These are phyloP conservation scores for Clonostachys sp. DNA, from an alignment of 2,329 filamentous ascomycete species.

Conservation along the genomic window DNA sequence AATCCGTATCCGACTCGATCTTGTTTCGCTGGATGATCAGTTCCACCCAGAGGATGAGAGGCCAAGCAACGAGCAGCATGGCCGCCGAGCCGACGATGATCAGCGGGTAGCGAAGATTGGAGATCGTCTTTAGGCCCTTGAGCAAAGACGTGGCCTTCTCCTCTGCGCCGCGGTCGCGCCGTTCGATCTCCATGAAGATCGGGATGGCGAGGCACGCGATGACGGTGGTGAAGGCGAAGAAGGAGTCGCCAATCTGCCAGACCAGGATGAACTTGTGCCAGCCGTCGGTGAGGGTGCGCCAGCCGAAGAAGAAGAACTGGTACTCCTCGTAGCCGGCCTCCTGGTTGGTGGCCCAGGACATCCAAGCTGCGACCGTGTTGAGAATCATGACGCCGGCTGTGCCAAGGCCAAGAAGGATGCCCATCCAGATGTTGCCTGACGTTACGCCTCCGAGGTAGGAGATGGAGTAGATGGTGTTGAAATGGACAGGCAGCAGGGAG, in stretches of 20 bases:
- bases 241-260: conserved; percentile 8
- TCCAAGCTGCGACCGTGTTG: conserved; percentile 9
- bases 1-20: conserved; percentile 8
- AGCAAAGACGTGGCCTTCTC: background rate
- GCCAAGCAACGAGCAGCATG: conserved; percentile 6
- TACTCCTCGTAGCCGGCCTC: conserved; percentile 7
- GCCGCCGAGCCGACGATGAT: conserved; percentile 5
- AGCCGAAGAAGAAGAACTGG: conserved; percentile 11
- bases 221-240: conserved; percentile 2
- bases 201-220: conserved; percentile 2
- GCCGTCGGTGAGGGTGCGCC: conserved; percentile 7
- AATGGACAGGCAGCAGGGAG: conserved; percentile 8
- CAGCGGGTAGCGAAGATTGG: conserved; percentile 4
- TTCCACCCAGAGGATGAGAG: conserved; percentile 9
- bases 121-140: background rate
- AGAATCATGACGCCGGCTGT: conserved; percentile 8
- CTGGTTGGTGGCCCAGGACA: conserved; percentile 5
- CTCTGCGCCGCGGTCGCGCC: conserved; percentile 1
- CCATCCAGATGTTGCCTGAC: conserved; percentile 7
- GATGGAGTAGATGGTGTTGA: conserved; percentile 9
- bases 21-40: conserved; percentile 8
- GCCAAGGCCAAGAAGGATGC: conserved; percentile 6
- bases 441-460: conserved; percentile 8
- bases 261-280: conserved; percentile 11
- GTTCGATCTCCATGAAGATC: background rate